These are phyloP conservation scores for Carex parvula DNA, from an alignment of 176 grass and related monocot species.

Conservation along the genomic window DNA sequence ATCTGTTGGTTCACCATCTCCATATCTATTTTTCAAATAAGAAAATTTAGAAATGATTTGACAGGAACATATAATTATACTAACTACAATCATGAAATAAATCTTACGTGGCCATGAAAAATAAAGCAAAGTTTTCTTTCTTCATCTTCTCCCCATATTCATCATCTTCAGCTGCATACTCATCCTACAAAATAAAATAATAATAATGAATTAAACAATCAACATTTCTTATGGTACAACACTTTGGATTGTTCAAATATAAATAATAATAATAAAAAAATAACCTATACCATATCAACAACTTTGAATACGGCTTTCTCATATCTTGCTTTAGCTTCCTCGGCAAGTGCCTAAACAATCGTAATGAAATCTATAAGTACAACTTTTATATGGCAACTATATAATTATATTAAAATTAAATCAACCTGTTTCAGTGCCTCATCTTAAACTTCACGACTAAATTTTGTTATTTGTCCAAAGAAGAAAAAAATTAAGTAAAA, in stretches of 20 bases:
- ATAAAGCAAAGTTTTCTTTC: constrained; percentile 65
- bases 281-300: constrained; percentile 62
- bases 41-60: background rate
- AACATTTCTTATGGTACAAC: background rate
- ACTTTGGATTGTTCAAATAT: background rate
- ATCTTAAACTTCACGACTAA: background rate
- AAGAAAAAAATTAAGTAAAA: background rate
- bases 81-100: background rate
- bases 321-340: constrained; percentile 79
- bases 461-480: constrained; percentile 8
- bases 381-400: too few species aligned
- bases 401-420: background rate
- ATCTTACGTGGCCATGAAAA: constrained; percentile 79
- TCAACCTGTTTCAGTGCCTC: background rate
- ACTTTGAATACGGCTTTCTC: constrained; percentile 83
- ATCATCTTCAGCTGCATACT: constrained; percentile 79
- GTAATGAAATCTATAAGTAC: constrained; percentile 15
- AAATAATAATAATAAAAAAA: background rate
- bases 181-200: constrained; percentile 50
- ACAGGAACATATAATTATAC: background rate
- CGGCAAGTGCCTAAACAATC: constrained; percentile 51
- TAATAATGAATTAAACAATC: constrained; percentile 2
- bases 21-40: constrained; percentile 52
- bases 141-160: constrained; percentile 79
- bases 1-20: constrained; percentile 94